A percentile compares a stretch with the other conserved stretches of the same genome.
Evolutionary conservation across 306 rosid genomes (phyloP).

Genomic region (Quercus agrifolia): DNA sequence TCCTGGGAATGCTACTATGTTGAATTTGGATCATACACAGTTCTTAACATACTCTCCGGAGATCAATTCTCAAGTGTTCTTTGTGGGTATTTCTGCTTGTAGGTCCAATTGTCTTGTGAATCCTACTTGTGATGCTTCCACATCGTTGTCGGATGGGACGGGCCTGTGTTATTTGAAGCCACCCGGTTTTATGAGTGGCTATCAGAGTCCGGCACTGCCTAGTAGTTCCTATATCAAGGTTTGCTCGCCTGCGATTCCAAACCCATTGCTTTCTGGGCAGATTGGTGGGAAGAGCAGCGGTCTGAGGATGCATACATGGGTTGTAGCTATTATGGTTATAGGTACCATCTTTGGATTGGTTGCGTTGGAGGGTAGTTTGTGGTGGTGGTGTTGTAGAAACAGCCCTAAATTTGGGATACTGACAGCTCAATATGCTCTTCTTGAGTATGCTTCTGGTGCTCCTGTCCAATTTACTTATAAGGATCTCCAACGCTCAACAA

Average conservation of each 20-base stretch:
- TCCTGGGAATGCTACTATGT: constrained; percentile 42
- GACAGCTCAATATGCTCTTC: constrained; percentile 51
- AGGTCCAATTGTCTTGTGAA: constrained; percentile 40
- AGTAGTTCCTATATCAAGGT: constrained; percentile 49
- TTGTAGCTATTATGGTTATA: constrained; percentile 39
- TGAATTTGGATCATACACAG: constrained; percentile 39
- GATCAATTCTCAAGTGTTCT: constrained; percentile 18
- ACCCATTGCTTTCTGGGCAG: background rate
- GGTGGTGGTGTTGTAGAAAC: constrained; percentile 54
- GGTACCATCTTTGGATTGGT: constrained; percentile 53
- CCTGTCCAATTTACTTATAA: constrained; percentile 75
- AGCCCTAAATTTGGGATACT: constrained; percentile 39
- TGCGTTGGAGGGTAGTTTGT: constrained; percentile 63
- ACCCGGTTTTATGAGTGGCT: constrained; percentile 32
- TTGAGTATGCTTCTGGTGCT: constrained; percentile 97
- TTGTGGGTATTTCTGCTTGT: constrained; percentile 42
- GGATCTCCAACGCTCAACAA: constrained; percentile 70
- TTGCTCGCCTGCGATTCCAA: constrained; percentile 33
- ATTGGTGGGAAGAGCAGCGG: constrained; percentile 3
- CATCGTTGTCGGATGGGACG: constrained; percentile 40
- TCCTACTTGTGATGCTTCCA: constrained; percentile 41
- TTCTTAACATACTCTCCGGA: constrained; percentile 51
- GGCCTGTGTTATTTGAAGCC: constrained; percentile 42
- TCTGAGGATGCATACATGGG: constrained; percentile 43
- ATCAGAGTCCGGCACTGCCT: constrained; percentile 36